Evolutionary conservation across 2,329 filamentous ascomycete species (phyloP), one percentile per base, ranked within the genome.

Genomic region (Trichoderma harzianum): DNA sequence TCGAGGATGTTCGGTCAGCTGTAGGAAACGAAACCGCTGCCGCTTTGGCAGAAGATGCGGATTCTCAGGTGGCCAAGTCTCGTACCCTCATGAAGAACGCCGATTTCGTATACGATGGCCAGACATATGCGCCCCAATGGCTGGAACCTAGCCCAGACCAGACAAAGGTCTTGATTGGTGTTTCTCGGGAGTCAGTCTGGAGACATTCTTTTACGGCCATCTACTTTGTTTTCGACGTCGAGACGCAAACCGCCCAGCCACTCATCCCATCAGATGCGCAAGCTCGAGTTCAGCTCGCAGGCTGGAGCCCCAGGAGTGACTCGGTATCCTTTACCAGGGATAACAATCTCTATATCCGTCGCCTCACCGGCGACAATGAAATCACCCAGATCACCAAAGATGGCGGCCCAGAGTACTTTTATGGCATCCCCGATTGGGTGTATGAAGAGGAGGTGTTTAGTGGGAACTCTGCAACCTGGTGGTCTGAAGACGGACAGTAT

Each of bases 391-490:
- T 99, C 76, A 98, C 96, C 1, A 89, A 86, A 69, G 95, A 99
- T 78, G 96, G 97, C 14, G 93, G 95, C 0, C 85, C 90, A 0
- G 90, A 98, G 76, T 89, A 96, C 72, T 99, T 99, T 82, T 98
- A 99, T 77, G 96, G 96, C 21, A 90, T 98, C 24, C 96, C 96
- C 0, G 97, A 99, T 80, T 99, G 96, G 96, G 96, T 98, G 0
- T 97, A 97, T 77, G 93, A 97, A 78, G 86, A 88, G 76, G 83
- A 85, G 70, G 83, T 85, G 3, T 93, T 98, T 74, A 81, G 85
- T 16, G 91, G 89, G 1, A 92, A 93, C 76, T 93, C 89, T 73
- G 95, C 93, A 6, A 97, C 95, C 1, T 99, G 97, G 96, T 99
- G 95, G 95, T 95, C 94, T 39, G 88, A 91, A 43, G 93, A 97